These are phyloP conservation scores for Fusarium sp. DNA, from an alignment of 2,329 filamentous ascomycete species.

Conservation along the genomic window DNA sequence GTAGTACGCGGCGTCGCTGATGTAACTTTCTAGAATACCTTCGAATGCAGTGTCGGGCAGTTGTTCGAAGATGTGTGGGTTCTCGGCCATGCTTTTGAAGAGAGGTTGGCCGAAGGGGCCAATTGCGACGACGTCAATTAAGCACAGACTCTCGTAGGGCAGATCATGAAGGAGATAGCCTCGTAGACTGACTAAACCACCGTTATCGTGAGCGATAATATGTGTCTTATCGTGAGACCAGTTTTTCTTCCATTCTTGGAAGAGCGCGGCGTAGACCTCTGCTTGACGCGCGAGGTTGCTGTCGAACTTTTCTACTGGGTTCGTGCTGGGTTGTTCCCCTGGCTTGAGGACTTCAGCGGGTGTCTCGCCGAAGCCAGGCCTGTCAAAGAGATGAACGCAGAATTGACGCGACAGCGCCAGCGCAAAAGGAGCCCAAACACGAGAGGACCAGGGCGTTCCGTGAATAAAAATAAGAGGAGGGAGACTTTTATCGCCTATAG, in stretches of 20 bases:
- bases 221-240: constrained; percentile 49
- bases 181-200: constrained; percentile 55
- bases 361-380: constrained; percentile 58
- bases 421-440: constrained; percentile 54
- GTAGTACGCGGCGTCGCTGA: constrained; percentile 52
- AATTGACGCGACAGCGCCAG: constrained; percentile 51
- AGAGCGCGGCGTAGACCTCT: constrained; percentile 54
- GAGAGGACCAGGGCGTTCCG: constrained; percentile 61
- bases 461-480: constrained; percentile 59
- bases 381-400: constrained; percentile 59
- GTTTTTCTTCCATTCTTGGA: constrained; percentile 48
- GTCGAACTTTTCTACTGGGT: constrained; percentile 44
- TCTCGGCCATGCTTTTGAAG: constrained; percentile 56
- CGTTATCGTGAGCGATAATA: constrained; percentile 60
- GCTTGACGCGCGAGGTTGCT: constrained; percentile 55
- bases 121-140: constrained; percentile 58
- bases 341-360: constrained; percentile 40
- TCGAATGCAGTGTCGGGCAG: constrained; percentile 51
- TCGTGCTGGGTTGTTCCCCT: background rate
- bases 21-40: constrained; percentile 56
- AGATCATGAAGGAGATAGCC: constrained; percentile 53
- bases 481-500: constrained; percentile 46
- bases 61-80: constrained; percentile 51
- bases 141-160: constrained; percentile 54
- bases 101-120: constrained; percentile 58